These are phyloP conservation scores for Xylaria sp. DNA, from an alignment of 495 filamentous ascomycete species.

Conservation along the genomic window DNA sequence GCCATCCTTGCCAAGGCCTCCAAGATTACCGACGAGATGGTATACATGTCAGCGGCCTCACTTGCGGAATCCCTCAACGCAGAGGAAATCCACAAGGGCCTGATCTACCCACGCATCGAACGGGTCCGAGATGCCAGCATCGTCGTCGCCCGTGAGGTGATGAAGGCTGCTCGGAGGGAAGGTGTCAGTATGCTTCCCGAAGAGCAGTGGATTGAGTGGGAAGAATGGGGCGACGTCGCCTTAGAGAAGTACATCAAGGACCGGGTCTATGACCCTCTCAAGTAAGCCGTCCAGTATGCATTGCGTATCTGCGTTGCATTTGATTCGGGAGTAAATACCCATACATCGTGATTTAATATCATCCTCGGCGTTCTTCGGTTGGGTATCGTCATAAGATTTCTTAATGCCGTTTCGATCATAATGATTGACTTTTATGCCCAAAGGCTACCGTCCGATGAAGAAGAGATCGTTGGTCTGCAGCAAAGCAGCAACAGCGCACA, in stretches of 20 bases:
- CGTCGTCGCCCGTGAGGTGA: constrained; percentile 87
- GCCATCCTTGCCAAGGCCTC: constrained; percentile 91
- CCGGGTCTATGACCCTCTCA: constrained; percentile 78
- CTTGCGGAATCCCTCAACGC: constrained; percentile 79
- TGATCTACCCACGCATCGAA: constrained; percentile 92
- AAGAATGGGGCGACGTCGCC: constrained; percentile 77
- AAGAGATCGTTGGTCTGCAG: neutral
- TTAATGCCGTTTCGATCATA: constrained; percentile 30
- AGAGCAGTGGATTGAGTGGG: constrained; percentile 80
- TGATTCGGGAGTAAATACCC: constrained; percentile 19
- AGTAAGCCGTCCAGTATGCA: constrained; percentile 32
- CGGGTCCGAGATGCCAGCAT: constrained; percentile 91
- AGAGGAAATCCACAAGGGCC: constrained; percentile 78
- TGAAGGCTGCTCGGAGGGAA: constrained; percentile 78
- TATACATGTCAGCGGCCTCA: constrained; percentile 87
- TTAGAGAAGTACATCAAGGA: constrained; percentile 80
- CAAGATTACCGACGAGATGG: constrained; percentile 92
- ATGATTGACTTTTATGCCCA: constrained; percentile 26
- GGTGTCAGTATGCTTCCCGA: constrained; percentile 65
- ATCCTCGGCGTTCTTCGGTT: constrained; percentile 19
- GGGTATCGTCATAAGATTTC: constrained; percentile 19
- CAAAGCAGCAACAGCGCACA: constrained; percentile 11
- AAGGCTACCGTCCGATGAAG: constrained; percentile 26
- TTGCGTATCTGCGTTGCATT: constrained; percentile 28
- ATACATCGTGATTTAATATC: constrained; percentile 32